Conservation (phyloP, 1,139 yeast genomes). For the Debaryomyces nepalensis region DNA sequence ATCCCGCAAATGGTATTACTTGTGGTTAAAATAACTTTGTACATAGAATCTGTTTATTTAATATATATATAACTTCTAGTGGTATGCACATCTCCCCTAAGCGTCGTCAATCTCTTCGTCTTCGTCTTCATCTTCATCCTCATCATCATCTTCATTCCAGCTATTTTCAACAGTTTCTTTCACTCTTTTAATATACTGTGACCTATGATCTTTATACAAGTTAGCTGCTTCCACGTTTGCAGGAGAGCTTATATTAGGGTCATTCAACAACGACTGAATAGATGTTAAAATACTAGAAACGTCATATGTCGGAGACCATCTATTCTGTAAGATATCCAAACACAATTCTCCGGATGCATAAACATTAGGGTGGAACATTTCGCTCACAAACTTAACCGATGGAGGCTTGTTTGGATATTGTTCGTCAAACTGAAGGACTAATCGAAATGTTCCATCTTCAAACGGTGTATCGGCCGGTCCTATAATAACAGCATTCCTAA, state of each 20-base stretch:
- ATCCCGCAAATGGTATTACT: slow-evolving; percentile 32
- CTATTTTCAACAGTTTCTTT: slow-evolving; percentile 92
- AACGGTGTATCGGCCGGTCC: slow-evolving; percentile 98
- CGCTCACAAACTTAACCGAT: slow-evolving; percentile 82
- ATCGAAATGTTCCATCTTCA: slow-evolving; percentile 95
- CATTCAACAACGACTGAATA: slow-evolving; percentile 83
- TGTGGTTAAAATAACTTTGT: slow-evolving; percentile 28
- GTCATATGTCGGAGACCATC: slow-evolving; percentile 99
- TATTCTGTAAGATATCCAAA: slow-evolving; percentile 90
- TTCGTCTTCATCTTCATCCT: slow-evolving; percentile 70
- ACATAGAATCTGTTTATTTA: slow-evolving; percentile 13
- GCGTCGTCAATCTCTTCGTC: slow-evolving; percentile 30
- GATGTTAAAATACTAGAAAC: slow-evolving; percentile 96
- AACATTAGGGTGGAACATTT: slow-evolving; percentile 98
- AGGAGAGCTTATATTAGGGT: slow-evolving; percentile 95
- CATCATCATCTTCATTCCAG: slow-evolving; percentile 72
- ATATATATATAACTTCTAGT: slow-evolving; percentile 12
- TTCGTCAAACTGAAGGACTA: slow-evolving; percentile 88
- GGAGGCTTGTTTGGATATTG: slow-evolving; percentile 99
- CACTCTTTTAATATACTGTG: slow-evolving; percentile 89
- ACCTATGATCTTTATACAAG: slow-evolving; percentile 89
- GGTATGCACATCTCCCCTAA: slow-evolving; percentile 6
- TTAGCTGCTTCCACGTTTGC: slow-evolving; percentile 99
- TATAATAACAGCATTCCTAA: slow-evolving; percentile 89
- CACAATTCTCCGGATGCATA: slow-evolving; percentile 96